Evolutionary conservation across 257 asterid genomes (phyloP), one percentile per base, ranked within the genome.

Genomic region (Craterostigma plantagineum): DNA sequence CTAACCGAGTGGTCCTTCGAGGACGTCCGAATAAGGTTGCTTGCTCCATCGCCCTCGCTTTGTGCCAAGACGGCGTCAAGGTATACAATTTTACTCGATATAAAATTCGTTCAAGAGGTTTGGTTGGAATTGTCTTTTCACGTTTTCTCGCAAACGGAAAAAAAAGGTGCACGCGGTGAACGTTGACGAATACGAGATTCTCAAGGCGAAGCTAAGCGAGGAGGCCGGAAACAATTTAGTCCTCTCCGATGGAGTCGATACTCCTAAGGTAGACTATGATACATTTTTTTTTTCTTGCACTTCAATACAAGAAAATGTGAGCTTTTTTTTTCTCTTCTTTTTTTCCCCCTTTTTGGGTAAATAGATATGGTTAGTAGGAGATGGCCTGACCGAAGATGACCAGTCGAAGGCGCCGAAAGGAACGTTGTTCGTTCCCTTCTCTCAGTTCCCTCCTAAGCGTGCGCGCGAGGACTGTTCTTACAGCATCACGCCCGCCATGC

Each of bases 401-500:
- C 83, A 73, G 14, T 12, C 50, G 10, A 68, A 57, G 59, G 95
- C 95, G 33, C 68, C 72, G 27, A 70, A 71, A 56, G 81, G 91
- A 40, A 66, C 86, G 23, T 1, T 73, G 9, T 76, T 83, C 58
- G 70, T 79, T 39, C 91, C 91, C 4, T 75, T 58, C 61, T 74
- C 91, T 0, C 72, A 61, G 14, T 71, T 73, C 54, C 92, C 92
- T 42, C 85, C 78, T 0, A 72, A 67, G 56, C 70, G 71, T 63
- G 52, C 45, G 7, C 73, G 85, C 5, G 56, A 55, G 0, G 73
- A 76, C 38, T 72, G 67, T 57, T 53, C 60, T 46, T 76, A 83
- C 63, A 35, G 49, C 36, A 53, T 55, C 59, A 76, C 92, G 34
- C 96, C 96, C 33, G 81, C 96, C 39, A 74, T 84, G 93, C 34